These are phyloP conservation scores for Rhizomucor pusillus DNA, from an alignment of 371 early-diverging fungal genomes.

Conservation along the genomic window DNA sequence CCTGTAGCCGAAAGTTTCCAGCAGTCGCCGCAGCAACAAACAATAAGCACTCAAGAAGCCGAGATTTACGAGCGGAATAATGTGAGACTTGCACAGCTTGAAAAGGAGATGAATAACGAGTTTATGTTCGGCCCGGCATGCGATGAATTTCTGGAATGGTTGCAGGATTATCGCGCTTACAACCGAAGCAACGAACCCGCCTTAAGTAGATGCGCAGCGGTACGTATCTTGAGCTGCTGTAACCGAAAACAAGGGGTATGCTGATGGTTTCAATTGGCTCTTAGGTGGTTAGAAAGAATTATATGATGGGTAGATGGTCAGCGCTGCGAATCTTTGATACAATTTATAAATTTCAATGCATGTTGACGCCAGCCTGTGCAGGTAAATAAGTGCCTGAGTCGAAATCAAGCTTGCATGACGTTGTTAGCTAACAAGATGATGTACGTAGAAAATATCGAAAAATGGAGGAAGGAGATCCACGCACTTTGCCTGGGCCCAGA, in stretches of 20 bases:
- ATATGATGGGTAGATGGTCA: slow-evolving; percentile 23
- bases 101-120: slow-evolving; percentile 22
- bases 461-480: slow-evolving; percentile 12
- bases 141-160: slow-evolving; percentile 37
- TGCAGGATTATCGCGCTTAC: slow-evolving; percentile 34
- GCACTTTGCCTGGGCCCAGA: neutral
- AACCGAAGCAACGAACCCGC: slow-evolving; percentile 24
- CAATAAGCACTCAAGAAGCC: neutral
- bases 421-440: too few relatives aligned
- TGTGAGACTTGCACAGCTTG: slow-evolving; percentile 22
- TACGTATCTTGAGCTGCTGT: slow-evolving; percentile 4
- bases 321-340: slow-evolving; percentile 22
- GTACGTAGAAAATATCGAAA: slow-evolving; percentile 8
- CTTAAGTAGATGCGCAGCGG: slow-evolving; percentile 25
- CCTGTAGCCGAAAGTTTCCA: neutral
- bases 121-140: slow-evolving; percentile 34
- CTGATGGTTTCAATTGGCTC: neutral
- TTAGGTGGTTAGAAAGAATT: slow-evolving; percentile 19
- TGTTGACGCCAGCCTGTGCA: too few relatives aligned
- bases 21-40: neutral
- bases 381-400: neutral
- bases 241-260: neutral
- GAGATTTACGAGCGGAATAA: slow-evolving; percentile 21
- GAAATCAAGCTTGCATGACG: slow-evolving; percentile 9
- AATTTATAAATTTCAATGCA: slow-evolving; percentile 7